Base-by-base conservation (phyloP, 1,284 basidiomycete genomes). In the Mycena citricolor region DNA sequence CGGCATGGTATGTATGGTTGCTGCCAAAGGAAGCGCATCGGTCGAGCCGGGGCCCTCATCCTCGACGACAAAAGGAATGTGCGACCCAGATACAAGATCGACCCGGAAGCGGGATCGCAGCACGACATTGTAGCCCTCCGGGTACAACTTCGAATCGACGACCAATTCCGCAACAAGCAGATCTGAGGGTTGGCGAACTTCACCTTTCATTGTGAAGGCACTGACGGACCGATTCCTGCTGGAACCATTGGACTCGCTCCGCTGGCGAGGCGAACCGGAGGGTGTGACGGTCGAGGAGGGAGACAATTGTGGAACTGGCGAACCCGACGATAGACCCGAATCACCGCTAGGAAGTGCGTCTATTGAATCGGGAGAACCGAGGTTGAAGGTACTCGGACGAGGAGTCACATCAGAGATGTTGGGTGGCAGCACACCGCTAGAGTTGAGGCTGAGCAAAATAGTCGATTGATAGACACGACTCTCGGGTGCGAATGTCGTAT, bases 61-160 rank as follows among this genome's bases (percentile, higher is more conserved):
- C 10, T 31, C 33, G 34, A 34, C 10, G 24, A 45, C 28, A 48
- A 32, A 75, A 14, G 49, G 45, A 7, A 51, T 48, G 26, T 35
- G 28, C 28, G 49, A 47, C 12, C 56, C 54, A 14, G 56, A 52
- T 51, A 61, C 66, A 23, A 60, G 51, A 25, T 63, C 68, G 45
- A 70, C 63, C 26, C 67, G 65, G 49, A 72, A 67, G 12, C 63
- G 59, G 20, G 81, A 82, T 26, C 60, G 60, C 32, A 85, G 60
- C 7, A 61, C 58, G 7, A 90, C 72, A 13, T 73, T 70, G 56
- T 89, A 91, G 17, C 88, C 86, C 40, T 73, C 73, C 0, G 78
- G 75, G 65, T 86, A 90, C 37, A 86, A 67, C 60, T 83, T 85
- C 43, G 84, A 79, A 63, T 90, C 88, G 12, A 91, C 71, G 16